A percentile compares a stretch with the other conserved stretches of the same genome.
Conservation (phyloP, 208 protist species). For the Leishmania turanica region DNA sequence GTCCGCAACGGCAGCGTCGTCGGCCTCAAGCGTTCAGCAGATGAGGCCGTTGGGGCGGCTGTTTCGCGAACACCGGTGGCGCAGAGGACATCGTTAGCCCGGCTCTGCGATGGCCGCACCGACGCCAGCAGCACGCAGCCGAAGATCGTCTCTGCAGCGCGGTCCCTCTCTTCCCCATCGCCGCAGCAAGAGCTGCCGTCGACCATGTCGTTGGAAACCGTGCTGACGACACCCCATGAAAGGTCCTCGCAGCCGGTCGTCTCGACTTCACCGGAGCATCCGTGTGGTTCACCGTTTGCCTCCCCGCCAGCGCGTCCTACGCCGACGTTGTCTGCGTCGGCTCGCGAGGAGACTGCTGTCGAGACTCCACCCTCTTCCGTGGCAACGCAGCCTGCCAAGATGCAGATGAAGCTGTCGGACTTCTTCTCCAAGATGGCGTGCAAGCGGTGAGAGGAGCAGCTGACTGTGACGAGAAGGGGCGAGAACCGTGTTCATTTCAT, state of each 20-base stretch:
- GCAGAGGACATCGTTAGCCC: background rate
- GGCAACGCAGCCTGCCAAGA: slow-evolving; percentile 16
- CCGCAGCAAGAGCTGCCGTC: background rate
- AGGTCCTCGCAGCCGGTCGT: background rate
- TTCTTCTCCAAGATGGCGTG: slow-evolving; percentile 89
- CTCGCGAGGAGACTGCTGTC: background rate
- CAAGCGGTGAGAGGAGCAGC: slow-evolving; percentile 24
- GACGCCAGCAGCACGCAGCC: slow-evolving; percentile 20
- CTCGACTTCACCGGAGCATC: background rate
- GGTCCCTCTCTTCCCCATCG: slow-evolving; percentile 1
- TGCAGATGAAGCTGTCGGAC: slow-evolving; percentile 83
- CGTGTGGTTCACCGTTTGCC: slow-evolving; percentile 2
- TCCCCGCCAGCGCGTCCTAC: slow-evolving; percentile 7
- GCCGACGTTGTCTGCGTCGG: background rate
- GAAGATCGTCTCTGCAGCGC: slow-evolving; percentile 24
- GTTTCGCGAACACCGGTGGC: background rate
- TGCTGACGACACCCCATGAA: background rate
- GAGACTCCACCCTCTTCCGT: background rate
- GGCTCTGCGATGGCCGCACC: slow-evolving; percentile 4
- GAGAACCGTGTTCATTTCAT: background rate
- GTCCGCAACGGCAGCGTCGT: background rate
- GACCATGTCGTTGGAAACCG: background rate
- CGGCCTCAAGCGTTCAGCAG: background rate
- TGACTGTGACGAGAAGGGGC: background rate
- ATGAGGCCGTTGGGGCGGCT: background rate